Evolutionary conservation across 2,329 filamentous ascomycete species (phyloP), one percentile per base, ranked within the genome.

Genomic region (Alternaria alternata): DNA sequence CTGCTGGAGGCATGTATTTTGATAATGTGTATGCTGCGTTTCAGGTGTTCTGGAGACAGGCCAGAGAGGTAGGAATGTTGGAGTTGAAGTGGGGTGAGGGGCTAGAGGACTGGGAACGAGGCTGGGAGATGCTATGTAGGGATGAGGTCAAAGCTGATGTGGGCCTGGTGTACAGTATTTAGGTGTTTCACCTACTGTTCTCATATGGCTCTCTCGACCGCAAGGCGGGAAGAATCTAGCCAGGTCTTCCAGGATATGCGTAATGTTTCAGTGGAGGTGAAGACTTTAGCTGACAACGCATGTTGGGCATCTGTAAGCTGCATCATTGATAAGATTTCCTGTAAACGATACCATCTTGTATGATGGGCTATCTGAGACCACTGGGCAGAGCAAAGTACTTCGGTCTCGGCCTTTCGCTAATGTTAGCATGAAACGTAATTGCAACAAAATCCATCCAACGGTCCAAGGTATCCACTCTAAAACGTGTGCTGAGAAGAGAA

Each of bases 101-200:
- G 8, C 41, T 74, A 56, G 56, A 67, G 22, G 69, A 22, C 1
- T 73, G 64, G 69, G 59, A 54, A 36, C 54, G 64, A 38, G 70
- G 59, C 5, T 73, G 72, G 72, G 70, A 72, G 9, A 59, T 52
- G 11, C 48, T 73, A 24, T 70, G 66, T 49, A 65, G 44, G 38
- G 70, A 70, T 47, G 46, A 72, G 41, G 63, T 71, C n/a, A 28
- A 24, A 14, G 62, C 69, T 42, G 51, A 61, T 41, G 61, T 52
- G n/a, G 70, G 64, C 22, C 47, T 71, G 56, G 65, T 71, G 22
- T 70, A 49, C 32, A 49, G 9, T 24, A 38, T 49, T 8, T 49
- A 49, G 46, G 1, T 24, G 56, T 20, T 12, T 38, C 28, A 3
- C 22, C 41, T 16, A 39, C 32, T 36, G 46, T 49, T 24, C 14